Percentiles rank a stretch among this genome's conserved stretches.
Evolutionary conservation across 768 basidiomycete genomes (phyloP).

Genomic region (Psilocybe cubensis): DNA sequence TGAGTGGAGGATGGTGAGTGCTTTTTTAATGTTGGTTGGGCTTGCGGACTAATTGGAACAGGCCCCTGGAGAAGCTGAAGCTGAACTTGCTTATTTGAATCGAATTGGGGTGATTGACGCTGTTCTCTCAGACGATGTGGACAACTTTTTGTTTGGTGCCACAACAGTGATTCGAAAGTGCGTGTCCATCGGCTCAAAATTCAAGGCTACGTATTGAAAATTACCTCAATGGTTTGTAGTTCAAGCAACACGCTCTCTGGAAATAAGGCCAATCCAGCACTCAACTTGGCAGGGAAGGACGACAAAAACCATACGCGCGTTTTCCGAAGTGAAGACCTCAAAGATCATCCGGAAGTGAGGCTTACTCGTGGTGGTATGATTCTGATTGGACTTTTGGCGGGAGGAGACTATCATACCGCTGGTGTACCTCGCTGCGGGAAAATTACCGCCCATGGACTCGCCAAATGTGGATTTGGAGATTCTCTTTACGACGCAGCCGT

Average conservation of each 20-base stretch:
- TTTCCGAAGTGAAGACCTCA: constrained; percentile 45
- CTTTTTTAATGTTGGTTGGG: background rate
- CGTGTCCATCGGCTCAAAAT: constrained; percentile 22
- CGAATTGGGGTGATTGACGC: constrained; percentile 83
- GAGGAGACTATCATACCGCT: constrained; percentile 86
- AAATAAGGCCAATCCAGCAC: constrained; percentile 63
- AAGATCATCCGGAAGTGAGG: constrained; percentile 39
- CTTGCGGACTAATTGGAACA: constrained; percentile 32
- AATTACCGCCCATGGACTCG: constrained; percentile 75
- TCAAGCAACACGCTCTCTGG: constrained; percentile 75
- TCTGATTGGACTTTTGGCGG: constrained; percentile 83
- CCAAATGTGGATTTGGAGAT: constrained; percentile 82
- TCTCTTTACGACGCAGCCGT: constrained; percentile 62
- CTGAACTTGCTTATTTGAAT: constrained; percentile 89
- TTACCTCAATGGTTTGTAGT: constrained; percentile 36
- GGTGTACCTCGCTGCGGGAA: constrained; percentile 72
- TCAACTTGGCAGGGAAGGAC: constrained; percentile 69
- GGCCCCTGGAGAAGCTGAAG: constrained; percentile 96
- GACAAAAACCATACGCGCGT: constrained; percentile 71
- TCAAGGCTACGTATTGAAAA: background rate
- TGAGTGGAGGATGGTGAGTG: constrained; percentile 68
- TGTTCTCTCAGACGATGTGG: constrained; percentile 91
- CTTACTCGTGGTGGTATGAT: constrained; percentile 77
- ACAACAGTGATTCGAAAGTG: constrained; percentile 84
- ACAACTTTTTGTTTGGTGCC: constrained; percentile 91